phyloP scores from a whole-genome alignment of 1,284 basidiomycete genomes.

The Waitea zeae region DNA sequence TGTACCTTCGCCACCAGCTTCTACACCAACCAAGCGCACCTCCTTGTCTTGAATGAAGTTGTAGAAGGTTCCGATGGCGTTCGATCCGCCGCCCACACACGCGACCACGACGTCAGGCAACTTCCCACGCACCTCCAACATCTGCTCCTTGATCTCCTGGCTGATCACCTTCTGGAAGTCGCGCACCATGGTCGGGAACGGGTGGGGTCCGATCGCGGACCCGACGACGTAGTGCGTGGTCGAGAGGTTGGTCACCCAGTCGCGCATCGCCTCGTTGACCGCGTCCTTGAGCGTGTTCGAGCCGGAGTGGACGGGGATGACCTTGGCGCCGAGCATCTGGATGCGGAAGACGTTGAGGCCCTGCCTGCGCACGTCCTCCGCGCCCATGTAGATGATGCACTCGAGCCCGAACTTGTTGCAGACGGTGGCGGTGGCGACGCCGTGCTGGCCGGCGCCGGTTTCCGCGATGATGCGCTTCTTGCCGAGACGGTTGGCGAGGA shows the following conservation, averaged over 20 bases:
- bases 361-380: slow-evolving; percentile 94
- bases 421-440: slow-evolving; percentile 95
- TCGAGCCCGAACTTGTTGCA: slow-evolving; percentile 95
- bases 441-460: slow-evolving; percentile 97
- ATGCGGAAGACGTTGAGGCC: slow-evolving; percentile 97
- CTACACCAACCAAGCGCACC: slow-evolving; percentile 83
- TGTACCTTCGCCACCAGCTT: slow-evolving; percentile 86
- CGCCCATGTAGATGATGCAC: slow-evolving; percentile 96
- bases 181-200: slow-evolving; percentile 96
- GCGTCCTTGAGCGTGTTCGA: slow-evolving; percentile 95
- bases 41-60: slow-evolving; percentile 81
- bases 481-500: slow-evolving; percentile 83
- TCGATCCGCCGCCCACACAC: slow-evolving; percentile 94
- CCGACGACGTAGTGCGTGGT: slow-evolving; percentile 95
- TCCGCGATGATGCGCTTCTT: slow-evolving; percentile 98
- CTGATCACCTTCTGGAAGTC: slow-evolving; percentile 97
- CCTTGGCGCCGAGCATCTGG: slow-evolving; percentile 90
- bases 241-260: slow-evolving; percentile 95
- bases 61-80: slow-evolving; percentile 94
- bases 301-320: slow-evolving; percentile 88
- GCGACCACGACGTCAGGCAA: slow-evolving; percentile 92
- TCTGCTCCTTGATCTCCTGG: slow-evolving; percentile 84
- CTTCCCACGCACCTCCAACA: slow-evolving; percentile 60
- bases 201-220: slow-evolving; percentile 94
- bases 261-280: slow-evolving; percentile 91